Evolutionary conservation across 225 moss, liverwort and hornwort genomes (phyloP).

Genomic region (Climacium dendroides): DNA sequence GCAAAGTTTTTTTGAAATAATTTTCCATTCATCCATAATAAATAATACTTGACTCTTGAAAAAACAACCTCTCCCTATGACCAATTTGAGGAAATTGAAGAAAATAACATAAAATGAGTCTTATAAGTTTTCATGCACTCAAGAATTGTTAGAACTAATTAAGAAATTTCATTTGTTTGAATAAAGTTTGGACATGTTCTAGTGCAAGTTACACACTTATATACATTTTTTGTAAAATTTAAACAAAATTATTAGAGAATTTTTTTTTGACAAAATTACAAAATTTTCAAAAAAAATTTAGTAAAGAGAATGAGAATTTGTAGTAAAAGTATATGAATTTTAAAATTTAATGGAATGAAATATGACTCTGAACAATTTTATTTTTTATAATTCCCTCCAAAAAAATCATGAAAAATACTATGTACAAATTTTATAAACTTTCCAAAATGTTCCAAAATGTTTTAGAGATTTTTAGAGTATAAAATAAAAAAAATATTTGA

Average conservation of each 20-base stretch:
- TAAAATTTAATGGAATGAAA: background rate
- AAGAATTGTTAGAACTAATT: background rate
- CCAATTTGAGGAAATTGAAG: background rate
- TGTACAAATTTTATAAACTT: too few relatives aligned
- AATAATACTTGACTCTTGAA: background rate
- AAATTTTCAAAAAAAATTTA: background rate
- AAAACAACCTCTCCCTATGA: accelerated
- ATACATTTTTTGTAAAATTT: background rate
- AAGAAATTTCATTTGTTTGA: background rate
- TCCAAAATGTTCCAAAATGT: too few relatives aligned
- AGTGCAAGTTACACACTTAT: accelerated
- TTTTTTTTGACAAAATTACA: background rate
- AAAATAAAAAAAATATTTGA: too few relatives aligned
- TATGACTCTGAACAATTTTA: accelerated
- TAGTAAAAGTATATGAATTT: background rate
- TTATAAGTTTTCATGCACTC: too few relatives aligned
- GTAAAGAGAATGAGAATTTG: accelerated
- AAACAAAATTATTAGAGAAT: background rate
- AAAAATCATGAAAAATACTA: background rate
- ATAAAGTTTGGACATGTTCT: background rate
- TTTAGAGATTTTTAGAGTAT: too few relatives aligned
- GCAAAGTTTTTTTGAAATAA: background rate
- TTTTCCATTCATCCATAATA: background rate
- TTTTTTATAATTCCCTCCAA: too few relatives aligned
- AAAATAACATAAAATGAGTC: background rate